Percentiles rank a stretch among this genome's conserved stretches.
Evolutionary conservation across 345 rosid species (phyloP).

Genomic region (Eucalyptus fibrosa): DNA sequence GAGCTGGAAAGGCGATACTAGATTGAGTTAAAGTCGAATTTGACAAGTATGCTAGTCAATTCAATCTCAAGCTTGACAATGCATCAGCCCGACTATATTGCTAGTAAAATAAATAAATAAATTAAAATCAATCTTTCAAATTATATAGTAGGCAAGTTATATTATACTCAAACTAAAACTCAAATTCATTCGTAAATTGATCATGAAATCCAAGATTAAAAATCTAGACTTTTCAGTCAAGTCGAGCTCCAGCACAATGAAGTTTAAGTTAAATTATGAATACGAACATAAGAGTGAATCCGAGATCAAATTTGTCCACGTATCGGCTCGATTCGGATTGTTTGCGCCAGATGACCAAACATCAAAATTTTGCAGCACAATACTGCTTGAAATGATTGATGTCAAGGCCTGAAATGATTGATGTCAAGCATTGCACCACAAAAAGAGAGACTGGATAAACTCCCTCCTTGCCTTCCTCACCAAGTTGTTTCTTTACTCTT

Average conservation of each 20-base stretch:
- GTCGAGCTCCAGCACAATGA: rapidly evolving
- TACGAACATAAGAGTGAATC: not conserved
- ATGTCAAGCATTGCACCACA: not conserved
- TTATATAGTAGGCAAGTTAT: not conserved
- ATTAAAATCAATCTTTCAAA: not conserved
- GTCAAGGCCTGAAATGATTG: not conserved
- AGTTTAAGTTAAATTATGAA: not conserved
- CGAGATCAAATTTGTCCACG: not conserved
- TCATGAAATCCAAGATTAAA: not conserved
- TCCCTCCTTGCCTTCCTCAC: not conserved
- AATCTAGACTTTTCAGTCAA: not conserved
- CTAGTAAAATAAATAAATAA: rapidly evolving
- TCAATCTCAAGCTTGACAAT: rapidly evolving
- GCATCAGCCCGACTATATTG: rapidly evolving
- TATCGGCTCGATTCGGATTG: not conserved
- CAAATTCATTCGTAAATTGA: not conserved
- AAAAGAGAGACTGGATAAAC: not conserved
- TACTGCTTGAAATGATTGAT: not conserved
- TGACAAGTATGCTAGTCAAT: rapidly evolving
- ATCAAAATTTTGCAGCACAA: not conserved
- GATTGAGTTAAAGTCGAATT: not conserved
- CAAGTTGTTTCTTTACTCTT: not conserved
- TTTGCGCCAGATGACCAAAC: not conserved
- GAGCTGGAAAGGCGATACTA: rapidly evolving
- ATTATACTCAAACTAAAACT: not conserved